phyloP scores from a whole-genome alignment of 1,139 yeast genomes.

The Candida gigantensis region DNA sequence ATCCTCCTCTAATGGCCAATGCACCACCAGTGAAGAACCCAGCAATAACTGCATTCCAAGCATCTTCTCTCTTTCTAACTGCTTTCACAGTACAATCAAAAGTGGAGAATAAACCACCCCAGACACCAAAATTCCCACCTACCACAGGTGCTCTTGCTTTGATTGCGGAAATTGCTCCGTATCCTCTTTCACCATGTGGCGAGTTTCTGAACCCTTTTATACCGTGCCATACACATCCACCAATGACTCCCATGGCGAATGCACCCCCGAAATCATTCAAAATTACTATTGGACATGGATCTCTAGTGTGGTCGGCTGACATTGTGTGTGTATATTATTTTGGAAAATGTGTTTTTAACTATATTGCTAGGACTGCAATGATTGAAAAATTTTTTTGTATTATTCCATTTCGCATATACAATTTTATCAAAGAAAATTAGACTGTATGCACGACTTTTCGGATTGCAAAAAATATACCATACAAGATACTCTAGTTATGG shows the following conservation, averaged over 20 bases:
- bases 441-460: too few relatives aligned
- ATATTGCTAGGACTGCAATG: too few relatives aligned
- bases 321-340: too few relatives aligned
- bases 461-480: too few relatives aligned
- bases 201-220: slow-evolving; percentile 98
- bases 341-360: too few relatives aligned
- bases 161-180: slow-evolving; percentile 86
- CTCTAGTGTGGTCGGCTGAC: slow-evolving; percentile 98
- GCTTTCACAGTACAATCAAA: slow-evolving; percentile 96
- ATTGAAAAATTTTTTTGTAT: too few relatives aligned
- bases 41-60: slow-evolving; percentile 97
- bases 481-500: too few relatives aligned
- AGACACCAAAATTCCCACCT: slow-evolving; percentile 98
- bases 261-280: slow-evolving; percentile 98
- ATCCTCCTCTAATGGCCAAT: slow-evolving; percentile 96
- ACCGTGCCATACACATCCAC: slow-evolving; percentile 99
- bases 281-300: slow-evolving; percentile 97
- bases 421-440: too few relatives aligned
- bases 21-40: slow-evolving; percentile 99
- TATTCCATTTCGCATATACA: too few relatives aligned
- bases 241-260: slow-evolving; percentile 96
- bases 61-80: slow-evolving; percentile 95
- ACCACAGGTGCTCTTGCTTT: slow-evolving; percentile 97
- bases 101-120: slow-evolving; percentile 98
- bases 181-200: slow-evolving; percentile 91